Percentiles rank a stretch among this genome's conserved stretches.
Conservation (phyloP, 768 basidiomycete species). For the Collybia sp. region DNA sequence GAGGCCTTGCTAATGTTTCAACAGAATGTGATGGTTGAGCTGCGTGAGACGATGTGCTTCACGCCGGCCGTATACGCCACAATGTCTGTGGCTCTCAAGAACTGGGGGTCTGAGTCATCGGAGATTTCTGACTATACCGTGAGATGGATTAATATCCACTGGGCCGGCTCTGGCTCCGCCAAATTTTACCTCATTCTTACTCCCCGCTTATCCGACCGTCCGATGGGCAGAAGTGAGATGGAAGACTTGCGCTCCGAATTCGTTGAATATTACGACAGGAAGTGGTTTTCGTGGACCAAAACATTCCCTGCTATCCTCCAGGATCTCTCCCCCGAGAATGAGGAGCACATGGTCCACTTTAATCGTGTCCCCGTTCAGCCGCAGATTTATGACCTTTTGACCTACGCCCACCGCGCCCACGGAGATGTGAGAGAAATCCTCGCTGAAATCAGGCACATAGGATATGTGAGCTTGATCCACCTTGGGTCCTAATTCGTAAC, state of each 20-base stretch:
- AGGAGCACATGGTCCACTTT: conserved; percentile 29
- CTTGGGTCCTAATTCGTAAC: not conserved
- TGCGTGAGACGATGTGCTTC: conserved; percentile 59
- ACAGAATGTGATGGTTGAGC: conserved; percentile 42
- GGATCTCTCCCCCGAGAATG: conserved; percentile 11
- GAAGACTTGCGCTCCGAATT: not conserved
- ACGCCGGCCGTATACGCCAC: conserved; percentile 48
- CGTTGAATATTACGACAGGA: conserved; percentile 1
- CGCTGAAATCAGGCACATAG: conserved; percentile 47
- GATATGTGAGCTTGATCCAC: conserved; percentile 44
- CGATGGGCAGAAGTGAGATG: conserved; percentile 1
- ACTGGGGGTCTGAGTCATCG: too few relatives aligned
- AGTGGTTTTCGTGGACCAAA: too few relatives aligned
- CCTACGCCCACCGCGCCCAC: conserved; percentile 62
- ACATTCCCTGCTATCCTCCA: too few relatives aligned
- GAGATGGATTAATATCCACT: conserved; percentile 57
- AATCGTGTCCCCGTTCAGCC: conserved; percentile 61
- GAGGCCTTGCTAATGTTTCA: conserved; percentile 44
- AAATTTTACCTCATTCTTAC: conserved; percentile 53
- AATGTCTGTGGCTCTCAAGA: conserved; percentile 7
- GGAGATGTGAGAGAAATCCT: conserved; percentile 50
- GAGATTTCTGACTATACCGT: conserved; percentile 31
- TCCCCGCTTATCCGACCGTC: conserved; percentile 22
- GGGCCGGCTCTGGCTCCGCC: conserved; percentile 56
- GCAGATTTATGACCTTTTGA: conserved; percentile 66